Base-by-base conservation (phyloP, 176 grass and related monocot species). In the Bolboschoenus planiculmis region DNA sequence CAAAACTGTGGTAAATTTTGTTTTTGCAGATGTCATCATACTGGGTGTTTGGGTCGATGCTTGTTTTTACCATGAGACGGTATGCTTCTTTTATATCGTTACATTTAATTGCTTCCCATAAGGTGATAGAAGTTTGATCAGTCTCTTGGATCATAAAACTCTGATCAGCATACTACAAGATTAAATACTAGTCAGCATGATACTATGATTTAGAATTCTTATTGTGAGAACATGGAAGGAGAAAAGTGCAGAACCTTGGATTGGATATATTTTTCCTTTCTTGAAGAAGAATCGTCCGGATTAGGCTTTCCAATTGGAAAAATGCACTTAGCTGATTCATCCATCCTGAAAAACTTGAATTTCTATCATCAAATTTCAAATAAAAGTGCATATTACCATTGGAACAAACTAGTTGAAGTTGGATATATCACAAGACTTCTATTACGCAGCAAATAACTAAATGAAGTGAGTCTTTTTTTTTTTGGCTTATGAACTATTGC, bases 181-280 rank as follows among this genome's bases (percentile, higher is more conserved):
- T 59, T 20, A 83, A 3, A 66, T 65, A 23, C 7, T 34, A 37
- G 39, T 56, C 51, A 56, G 64, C n/a, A 57, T 55, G 14, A 71
- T 75, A 29, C 2, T 83, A 53, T 26, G 15, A 30, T 72, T 64
- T 81, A 40, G 4, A 76, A 44, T 37, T 14, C 37, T 8, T 1
- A 9, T 39, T 60, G 8, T 11, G 47, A 48, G 16, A 81, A 81
- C 15, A 44, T 63, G 11, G 21, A 81, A 81, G 46, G 18, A 34
- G 9, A 1, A 4, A 63, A 35, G 37, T 29, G 59, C 20, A 59
- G 23, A 39, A 42, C 96, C 96, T 99, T 99, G 35, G 87, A 84
- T 82, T 99, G 93, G 88, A 99, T 93, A 86, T 93, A 99, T 76
- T 93, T 99, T 82, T 99, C 96, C 86, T 99, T 99, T 42, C 85